These are phyloP conservation scores for Dothiorella sarmentorum DNA, from an alignment of 2,329 filamentous ascomycete species.

Conservation along the genomic window DNA sequence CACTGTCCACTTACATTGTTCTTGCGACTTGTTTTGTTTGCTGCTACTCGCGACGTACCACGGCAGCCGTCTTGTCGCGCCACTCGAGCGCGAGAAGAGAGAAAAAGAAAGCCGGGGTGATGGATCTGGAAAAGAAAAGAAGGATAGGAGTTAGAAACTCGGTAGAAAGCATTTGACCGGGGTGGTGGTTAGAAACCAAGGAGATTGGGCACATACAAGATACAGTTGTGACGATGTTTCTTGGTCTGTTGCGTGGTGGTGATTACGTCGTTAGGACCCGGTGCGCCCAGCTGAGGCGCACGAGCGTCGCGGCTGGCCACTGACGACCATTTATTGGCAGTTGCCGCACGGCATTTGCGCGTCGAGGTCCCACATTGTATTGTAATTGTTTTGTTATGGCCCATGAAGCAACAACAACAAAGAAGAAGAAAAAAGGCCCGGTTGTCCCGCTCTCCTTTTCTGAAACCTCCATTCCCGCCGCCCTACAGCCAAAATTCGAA, in stretches of 20 bases:
- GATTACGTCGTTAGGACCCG: not conserved
- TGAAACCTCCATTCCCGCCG: not conserved
- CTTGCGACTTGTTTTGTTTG: too few relatives aligned
- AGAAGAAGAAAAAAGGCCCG: not conserved
- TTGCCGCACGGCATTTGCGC: not conserved
- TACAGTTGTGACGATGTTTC: not conserved
- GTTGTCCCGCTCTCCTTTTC: not conserved
- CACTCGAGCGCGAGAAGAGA: not conserved
- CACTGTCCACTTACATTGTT: too few relatives aligned
- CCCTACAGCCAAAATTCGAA: not conserved
- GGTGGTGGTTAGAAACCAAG: not conserved
- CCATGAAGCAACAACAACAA: not conserved
- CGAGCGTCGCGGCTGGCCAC: not conserved
- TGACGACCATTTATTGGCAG: too few relatives aligned
- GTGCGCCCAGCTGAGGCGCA: too few relatives aligned
- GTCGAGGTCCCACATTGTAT: not conserved
- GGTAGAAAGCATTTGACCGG: not conserved
- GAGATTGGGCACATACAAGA: too few relatives aligned
- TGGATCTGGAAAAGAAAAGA: not conserved
- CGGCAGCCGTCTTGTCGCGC: too few relatives aligned
- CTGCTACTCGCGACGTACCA: too few relatives aligned
- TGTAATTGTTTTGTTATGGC: not conserved
- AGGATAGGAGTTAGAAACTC: not conserved
- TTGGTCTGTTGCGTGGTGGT: not conserved
- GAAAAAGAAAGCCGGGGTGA: not conserved